Conservation (phyloP, 1,284 basidiomycete genomes). For the Ustilago cynodontis region DNA sequence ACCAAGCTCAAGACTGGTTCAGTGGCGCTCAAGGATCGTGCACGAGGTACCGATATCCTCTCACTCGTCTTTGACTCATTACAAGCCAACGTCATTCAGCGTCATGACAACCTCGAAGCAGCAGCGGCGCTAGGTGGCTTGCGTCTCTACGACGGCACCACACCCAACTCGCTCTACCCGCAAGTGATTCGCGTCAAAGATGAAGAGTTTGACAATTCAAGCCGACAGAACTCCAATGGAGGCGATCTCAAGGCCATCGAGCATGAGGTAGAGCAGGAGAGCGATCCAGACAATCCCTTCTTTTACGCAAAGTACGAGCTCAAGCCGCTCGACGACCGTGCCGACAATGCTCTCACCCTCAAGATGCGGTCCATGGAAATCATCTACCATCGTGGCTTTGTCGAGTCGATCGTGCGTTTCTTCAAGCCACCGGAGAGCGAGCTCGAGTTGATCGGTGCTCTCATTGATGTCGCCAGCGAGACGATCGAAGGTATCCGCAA, state of each 20-base stretch:
- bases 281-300: constrained; percentile 78
- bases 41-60: constrained; percentile 77
- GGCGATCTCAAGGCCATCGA: constrained; percentile 62
- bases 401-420: constrained; percentile 92
- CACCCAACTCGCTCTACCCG: constrained; percentile 82
- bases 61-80: constrained; percentile 91
- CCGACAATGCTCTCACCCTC: constrained; percentile 89
- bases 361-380: constrained; percentile 97
- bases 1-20: constrained; percentile 72
- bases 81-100: constrained; percentile 84
- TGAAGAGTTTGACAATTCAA: constrained; percentile 54
- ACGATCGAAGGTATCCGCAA: constrained; percentile 94
- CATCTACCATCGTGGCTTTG: constrained; percentile 93
- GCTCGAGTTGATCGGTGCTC: constrained; percentile 85
- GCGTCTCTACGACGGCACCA: constrained; percentile 91
- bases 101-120: constrained; percentile 86
- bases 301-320: constrained; percentile 93
- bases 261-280: constrained; percentile 64
- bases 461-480: constrained; percentile 85
- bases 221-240: constrained; percentile 41
- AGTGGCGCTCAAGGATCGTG: constrained; percentile 61
- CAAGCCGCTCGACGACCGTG: constrained; percentile 90
- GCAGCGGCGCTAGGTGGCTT: constrained; percentile 88
- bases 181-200: constrained; percentile 95
- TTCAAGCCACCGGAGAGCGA: constrained; percentile 95